Conservation (phyloP, 768 basidiomycete species). For the Polyporus arcularius region DNA sequence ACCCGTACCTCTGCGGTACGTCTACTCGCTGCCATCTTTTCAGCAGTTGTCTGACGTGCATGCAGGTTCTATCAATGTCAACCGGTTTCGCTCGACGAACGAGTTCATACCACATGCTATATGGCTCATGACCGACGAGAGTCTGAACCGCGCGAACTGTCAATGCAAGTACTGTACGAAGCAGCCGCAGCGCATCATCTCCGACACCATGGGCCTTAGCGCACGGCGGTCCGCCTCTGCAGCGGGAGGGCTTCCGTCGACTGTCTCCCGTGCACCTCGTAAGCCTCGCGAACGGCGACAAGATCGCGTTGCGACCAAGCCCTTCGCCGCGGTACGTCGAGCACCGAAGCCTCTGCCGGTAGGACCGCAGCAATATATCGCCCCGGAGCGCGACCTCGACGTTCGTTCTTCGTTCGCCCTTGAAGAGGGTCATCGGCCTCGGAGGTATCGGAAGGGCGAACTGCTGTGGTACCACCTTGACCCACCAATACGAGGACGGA, state of each 20-base stretch:
- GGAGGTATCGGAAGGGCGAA: constrained; percentile 71
- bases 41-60: not conserved
- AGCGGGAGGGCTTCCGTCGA: not conserved
- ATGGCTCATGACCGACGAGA: constrained; percentile 68
- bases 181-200: constrained; percentile 69
- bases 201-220: constrained; percentile 54
- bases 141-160: constrained; percentile 52
- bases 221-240: constrained; percentile 31
- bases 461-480: constrained; percentile 68
- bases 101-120: constrained; percentile 85
- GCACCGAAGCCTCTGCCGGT: constrained; percentile 34
- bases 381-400: constrained; percentile 65
- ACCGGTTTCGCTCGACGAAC: constrained; percentile 75
- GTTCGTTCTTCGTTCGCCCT: constrained; percentile 56
- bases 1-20: constrained; percentile 77
- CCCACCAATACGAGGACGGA: constrained; percentile 45
- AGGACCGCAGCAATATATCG: constrained; percentile 50
- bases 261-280: constrained; percentile 8
- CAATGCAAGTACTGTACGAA: constrained; percentile 79
- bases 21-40: not conserved
- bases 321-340: constrained; percentile 45
- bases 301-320: constrained; percentile 28
- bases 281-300: constrained; percentile 7
- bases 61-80: constrained; percentile 43
- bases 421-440: constrained; percentile 45